phyloP scores from a whole-genome alignment of 2,329 filamentous ascomycete species.

The Aureobasidium namibiae region DNA sequence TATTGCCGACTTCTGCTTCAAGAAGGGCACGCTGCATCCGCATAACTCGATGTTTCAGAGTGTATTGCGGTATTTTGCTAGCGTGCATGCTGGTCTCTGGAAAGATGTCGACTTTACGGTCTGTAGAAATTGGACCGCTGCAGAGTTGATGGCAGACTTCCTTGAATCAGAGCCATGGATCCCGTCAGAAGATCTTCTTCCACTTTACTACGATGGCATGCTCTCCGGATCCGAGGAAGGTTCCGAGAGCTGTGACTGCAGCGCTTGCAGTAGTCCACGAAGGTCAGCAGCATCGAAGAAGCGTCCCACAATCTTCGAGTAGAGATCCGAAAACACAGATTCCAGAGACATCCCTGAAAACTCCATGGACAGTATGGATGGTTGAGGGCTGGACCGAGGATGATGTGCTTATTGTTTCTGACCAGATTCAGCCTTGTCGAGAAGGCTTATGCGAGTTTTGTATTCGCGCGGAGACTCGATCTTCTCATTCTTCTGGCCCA shows the following conservation, averaged over 20 bases:
- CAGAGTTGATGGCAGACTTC: not conserved
- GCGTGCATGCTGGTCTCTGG: not conserved
- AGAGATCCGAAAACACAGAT: not conserved
- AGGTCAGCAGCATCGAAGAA: not conserved
- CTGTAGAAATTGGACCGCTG: not conserved
- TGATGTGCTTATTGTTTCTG: not conserved
- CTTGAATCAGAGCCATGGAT: not conserved
- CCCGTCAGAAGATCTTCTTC: not conserved
- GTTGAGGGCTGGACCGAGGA: not conserved
- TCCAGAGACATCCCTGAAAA: not conserved
- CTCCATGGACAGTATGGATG: not conserved
- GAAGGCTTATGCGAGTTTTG: constrained; percentile 49
- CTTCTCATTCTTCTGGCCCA: constrained; percentile 43
- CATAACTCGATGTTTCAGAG: not conserved
- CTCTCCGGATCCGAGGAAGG: not conserved
- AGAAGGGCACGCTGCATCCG: not conserved
- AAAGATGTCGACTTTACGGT: not conserved
- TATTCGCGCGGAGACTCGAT: constrained; percentile 84
- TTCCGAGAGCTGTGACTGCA: not conserved
- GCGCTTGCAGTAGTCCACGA: not conserved
- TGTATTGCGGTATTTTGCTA: not conserved
- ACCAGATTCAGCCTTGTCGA: not conserved
- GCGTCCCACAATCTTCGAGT: not conserved
- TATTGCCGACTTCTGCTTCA: not conserved
- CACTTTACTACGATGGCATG: not conserved